These are phyloP conservation scores for Annona cherimola DNA, from an alignment of 164 flowering plant genomes.

Conservation along the genomic window DNA sequence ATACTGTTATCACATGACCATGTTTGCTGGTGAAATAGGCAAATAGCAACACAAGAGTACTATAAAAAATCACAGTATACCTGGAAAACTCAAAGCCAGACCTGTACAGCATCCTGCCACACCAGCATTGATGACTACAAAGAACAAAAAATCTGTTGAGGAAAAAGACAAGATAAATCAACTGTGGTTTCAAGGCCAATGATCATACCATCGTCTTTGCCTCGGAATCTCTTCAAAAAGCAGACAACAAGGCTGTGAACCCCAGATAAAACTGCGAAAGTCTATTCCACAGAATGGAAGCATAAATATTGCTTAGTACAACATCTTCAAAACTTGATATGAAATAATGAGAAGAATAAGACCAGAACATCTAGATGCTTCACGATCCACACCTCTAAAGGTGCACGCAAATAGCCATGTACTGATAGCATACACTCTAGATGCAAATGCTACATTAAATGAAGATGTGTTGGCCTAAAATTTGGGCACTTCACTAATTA, in stretches of 20 bases:
- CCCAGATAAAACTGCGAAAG: conserved; percentile 93
- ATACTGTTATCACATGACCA: not conserved
- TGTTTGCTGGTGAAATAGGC: not conserved
- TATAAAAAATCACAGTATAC: conserved; percentile 21
- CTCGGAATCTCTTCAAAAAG: conserved; percentile 74
- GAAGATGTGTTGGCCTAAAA: not conserved
- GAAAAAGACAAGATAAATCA: not conserved
- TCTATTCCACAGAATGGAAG: conserved; percentile 31
- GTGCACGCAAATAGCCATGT: not conserved
- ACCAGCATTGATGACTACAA: conserved; percentile 77
- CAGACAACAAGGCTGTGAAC: conserved; percentile 91
- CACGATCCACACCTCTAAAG: not conserved
- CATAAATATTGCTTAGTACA: not conserved
- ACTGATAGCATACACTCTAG: not conserved
- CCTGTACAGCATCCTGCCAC: conserved; percentile 99
- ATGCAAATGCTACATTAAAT: too few species aligned
- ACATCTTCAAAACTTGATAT: not conserved
- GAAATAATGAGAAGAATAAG: not conserved
- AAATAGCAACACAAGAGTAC: not conserved
- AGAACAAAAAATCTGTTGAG: conserved; percentile 5
- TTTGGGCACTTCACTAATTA: not conserved
- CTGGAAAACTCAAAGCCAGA: conserved; percentile 90
- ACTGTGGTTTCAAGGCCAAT: not conserved
- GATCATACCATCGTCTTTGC: conserved; percentile 89
- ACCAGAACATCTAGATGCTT: not conserved